A percentile compares a stretch with the other conserved stretches of the same genome.
Conservation (phyloP, 2,329 filamentous ascomycete genomes). For the Ustulina deusta region DNA sequence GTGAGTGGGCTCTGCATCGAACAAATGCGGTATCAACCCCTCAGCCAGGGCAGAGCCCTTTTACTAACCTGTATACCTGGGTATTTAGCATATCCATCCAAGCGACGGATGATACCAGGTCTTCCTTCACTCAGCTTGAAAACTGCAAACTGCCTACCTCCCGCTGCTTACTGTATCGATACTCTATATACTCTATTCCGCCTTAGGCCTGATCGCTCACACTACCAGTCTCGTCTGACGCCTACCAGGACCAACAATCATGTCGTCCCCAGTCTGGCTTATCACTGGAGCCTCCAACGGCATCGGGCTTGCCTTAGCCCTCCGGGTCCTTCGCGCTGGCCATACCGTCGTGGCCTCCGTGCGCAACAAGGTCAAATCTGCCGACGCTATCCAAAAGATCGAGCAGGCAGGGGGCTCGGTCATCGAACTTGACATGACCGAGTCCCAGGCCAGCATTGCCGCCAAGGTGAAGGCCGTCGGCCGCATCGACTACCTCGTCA, state of each 20-base stretch:
- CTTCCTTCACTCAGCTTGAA: too few species aligned
- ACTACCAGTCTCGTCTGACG: neutral
- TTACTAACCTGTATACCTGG: too few species aligned
- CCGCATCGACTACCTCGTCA: constrained; percentile 47
- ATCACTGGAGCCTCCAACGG: constrained; percentile 53
- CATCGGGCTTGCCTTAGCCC: constrained; percentile 47
- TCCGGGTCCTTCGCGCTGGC: constrained; percentile 46
- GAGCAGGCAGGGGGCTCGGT: constrained; percentile 45
- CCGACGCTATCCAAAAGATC: constrained; percentile 44
- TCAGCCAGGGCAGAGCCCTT: too few species aligned
- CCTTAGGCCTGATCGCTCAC: neutral
- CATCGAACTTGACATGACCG: constrained; percentile 49
- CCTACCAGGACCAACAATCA: constrained; percentile 15
- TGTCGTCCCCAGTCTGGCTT: constrained; percentile 45
- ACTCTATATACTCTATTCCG: neutral
- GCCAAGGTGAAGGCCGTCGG: constrained; percentile 43
- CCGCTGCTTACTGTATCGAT: neutral
- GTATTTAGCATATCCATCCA: too few species aligned
- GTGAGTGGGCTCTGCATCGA: too few species aligned
- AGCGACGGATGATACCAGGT: too few species aligned
- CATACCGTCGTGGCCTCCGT: constrained; percentile 51
- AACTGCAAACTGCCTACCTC: too few species aligned
- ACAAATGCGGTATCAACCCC: too few species aligned
- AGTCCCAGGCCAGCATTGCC: constrained; percentile 45
- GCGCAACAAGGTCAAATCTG: constrained; percentile 45